Evolutionary conservation across 306 rosid genomes (phyloP).

Genomic region (Acacia melanoxylon): DNA sequence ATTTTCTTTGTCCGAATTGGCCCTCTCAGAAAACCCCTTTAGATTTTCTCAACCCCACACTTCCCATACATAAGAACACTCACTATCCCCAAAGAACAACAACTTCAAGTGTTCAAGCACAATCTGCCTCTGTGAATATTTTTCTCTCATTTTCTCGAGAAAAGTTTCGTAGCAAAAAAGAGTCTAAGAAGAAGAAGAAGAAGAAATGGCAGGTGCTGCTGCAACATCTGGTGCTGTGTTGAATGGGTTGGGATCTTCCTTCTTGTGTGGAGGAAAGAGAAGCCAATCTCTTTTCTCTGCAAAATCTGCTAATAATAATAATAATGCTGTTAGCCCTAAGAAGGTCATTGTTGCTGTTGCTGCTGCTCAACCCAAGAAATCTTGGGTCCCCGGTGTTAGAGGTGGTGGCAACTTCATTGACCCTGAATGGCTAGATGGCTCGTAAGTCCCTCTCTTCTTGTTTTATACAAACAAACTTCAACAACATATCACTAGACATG

Average conservation of each 20-base stretch:
- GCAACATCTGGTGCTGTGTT: constrained; percentile 88
- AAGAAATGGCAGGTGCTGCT: constrained; percentile 75
- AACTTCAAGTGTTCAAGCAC: background rate
- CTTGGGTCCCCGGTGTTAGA: constrained; percentile 78
- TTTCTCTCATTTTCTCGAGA: constrained; percentile 2
- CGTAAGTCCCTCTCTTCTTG: constrained; percentile 56
- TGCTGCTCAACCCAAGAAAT: constrained; percentile 54
- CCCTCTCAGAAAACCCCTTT: constrained; percentile 41
- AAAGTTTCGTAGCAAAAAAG: constrained; percentile 2
- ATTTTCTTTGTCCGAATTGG: constrained; percentile 66
- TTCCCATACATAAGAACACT: constrained; percentile 35
- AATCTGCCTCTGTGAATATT: constrained; percentile 8
- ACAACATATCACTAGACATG: background rate
- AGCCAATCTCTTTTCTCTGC: constrained; percentile 61
- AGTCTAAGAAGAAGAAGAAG: background rate
- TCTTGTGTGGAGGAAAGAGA: constrained; percentile 75
- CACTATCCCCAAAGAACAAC: constrained; percentile 14
- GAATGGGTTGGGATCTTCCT: constrained; percentile 77
- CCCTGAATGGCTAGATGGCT: constrained; percentile 99
- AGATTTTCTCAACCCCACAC: constrained; percentile 40
- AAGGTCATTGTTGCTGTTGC: constrained; percentile 47
- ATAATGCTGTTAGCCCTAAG: constrained; percentile 40
- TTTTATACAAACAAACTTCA: background rate
- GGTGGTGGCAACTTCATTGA: constrained; percentile 72
- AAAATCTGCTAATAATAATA: constrained; percentile 26